phyloP scores from a whole-genome alignment of 2,329 filamentous ascomycete species.

The Colletotrichum sidae region DNA sequence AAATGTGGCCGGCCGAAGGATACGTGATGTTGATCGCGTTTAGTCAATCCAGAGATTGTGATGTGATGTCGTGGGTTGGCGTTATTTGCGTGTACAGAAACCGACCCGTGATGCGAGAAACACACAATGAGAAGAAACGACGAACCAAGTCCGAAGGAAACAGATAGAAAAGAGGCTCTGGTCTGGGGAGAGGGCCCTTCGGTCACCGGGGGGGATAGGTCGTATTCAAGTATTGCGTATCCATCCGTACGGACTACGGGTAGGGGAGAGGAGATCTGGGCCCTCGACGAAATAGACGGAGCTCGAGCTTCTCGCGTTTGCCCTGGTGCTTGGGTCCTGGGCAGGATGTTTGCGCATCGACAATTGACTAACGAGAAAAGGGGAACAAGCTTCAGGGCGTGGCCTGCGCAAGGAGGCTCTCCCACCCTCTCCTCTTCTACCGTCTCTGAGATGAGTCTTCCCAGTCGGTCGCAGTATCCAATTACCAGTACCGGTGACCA shows the following conservation, averaged over 20 bases:
- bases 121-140: constrained; percentile 24
- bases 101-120: constrained; percentile 25
- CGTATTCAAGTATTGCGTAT: constrained; percentile 30
- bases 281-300: constrained; percentile 6
- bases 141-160: constrained; percentile 17
- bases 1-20: constrained; percentile 11
- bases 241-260: not conserved
- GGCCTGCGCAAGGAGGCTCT: constrained; percentile 30
- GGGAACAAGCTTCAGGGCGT: constrained; percentile 37
- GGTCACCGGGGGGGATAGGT: constrained; percentile 12
- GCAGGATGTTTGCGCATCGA: constrained; percentile 36
- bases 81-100: constrained; percentile 13
- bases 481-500: constrained; percentile 5
- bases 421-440: not conserved
- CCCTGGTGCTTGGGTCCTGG: not conserved
- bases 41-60: not conserved
- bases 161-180: constrained; percentile 20
- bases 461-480: not conserved
- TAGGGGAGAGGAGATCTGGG: constrained; percentile 17
- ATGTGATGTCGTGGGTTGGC: constrained; percentile 11
- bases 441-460: not conserved
- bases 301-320: constrained; percentile 32
- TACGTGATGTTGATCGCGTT: not conserved
- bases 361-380: constrained; percentile 35
- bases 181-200: not conserved